phyloP scores from a whole-genome alignment of 2,329 filamentous ascomycete species.

The Sarocladium oryzae region DNA sequence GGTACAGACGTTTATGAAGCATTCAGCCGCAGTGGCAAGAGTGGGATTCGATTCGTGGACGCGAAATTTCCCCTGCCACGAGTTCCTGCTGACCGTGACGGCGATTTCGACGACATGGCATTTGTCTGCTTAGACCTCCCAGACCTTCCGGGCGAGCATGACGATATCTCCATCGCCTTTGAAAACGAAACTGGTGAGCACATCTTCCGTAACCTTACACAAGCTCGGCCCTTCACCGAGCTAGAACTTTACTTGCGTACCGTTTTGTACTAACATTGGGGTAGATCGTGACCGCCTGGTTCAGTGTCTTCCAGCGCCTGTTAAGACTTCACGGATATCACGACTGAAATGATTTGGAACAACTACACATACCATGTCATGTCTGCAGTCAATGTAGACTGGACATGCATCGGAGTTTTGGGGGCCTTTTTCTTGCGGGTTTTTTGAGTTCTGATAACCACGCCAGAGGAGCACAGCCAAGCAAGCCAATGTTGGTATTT shows the following conservation, averaged over 20 bases:
- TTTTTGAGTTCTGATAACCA: not conserved
- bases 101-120: constrained; percentile 52
- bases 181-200: constrained; percentile 68
- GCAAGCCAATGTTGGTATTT: constrained; percentile 2
- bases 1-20: constrained; percentile 77
- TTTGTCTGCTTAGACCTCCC: constrained; percentile 84
- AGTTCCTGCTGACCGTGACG: constrained; percentile 43
- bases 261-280: constrained; percentile 17
- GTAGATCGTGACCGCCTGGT: constrained; percentile 49
- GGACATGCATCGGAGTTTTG: constrained; percentile 3
- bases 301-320: constrained; percentile 47
- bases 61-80: constrained; percentile 83
- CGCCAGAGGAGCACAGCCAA: not conserved
- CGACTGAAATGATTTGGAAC: constrained; percentile 8
- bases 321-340: constrained; percentile 35
- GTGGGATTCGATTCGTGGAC: constrained; percentile 73
- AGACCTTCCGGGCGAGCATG: constrained; percentile 86
- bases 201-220: no score
- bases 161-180: constrained; percentile 83
- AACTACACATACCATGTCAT: constrained; percentile 2
- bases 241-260: no score
- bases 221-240: no score
- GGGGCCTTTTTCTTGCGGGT: not conserved
- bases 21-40: constrained; percentile 57
- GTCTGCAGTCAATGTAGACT: not conserved